Evolutionary conservation across 2,329 filamentous ascomycete genomes (phyloP).

Genomic region (Pseudogymnoascus sp.): DNA sequence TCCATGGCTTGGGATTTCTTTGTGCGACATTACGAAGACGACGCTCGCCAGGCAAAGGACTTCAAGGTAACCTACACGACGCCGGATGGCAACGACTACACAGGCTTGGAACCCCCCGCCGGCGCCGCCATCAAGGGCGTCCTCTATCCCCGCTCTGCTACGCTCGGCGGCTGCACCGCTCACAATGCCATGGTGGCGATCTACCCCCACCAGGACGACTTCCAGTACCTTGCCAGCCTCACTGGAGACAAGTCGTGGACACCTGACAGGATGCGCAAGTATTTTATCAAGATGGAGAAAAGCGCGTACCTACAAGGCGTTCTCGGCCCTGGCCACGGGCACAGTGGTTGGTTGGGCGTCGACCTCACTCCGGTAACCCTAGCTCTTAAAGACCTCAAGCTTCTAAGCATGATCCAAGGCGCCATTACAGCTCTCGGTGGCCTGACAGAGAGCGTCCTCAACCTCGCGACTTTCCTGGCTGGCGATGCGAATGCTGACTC

Average conservation of each 20-base stretch:
- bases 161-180: slow-evolving; percentile 24
- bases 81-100: slow-evolving; percentile 19
- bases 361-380: slow-evolving; percentile 10
- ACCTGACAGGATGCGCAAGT: slow-evolving; percentile 18
- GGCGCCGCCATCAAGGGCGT: slow-evolving; percentile 21
- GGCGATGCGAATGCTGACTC: slow-evolving; percentile 19
- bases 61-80: slow-evolving; percentile 30
- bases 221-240: slow-evolving; percentile 15
- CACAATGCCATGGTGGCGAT: slow-evolving; percentile 22
- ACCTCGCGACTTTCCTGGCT: slow-evolving; percentile 14
- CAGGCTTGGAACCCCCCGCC: slow-evolving; percentile 20
- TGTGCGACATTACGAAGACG: slow-evolving; percentile 16
- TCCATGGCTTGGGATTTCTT: slow-evolving; percentile 42
- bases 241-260: slow-evolving; percentile 22
- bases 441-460: slow-evolving; percentile 1
- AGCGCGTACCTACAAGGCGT: slow-evolving; percentile 11
- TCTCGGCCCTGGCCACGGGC: slow-evolving; percentile 18
- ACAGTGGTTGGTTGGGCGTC: slow-evolving; percentile 24
- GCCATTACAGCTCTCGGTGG: slow-evolving; percentile 10
- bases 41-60: slow-evolving; percentile 12
- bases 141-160: slow-evolving; percentile 24
- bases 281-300: slow-evolving; percentile 15
- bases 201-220: slow-evolving; percentile 19
- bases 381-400: slow-evolving; percentile 11
- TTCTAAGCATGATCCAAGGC: slow-evolving; percentile 14